Evolutionary conservation across 805 yeast genomes (phyloP).

Genomic region (Metschnikowia corniflorae): DNA sequence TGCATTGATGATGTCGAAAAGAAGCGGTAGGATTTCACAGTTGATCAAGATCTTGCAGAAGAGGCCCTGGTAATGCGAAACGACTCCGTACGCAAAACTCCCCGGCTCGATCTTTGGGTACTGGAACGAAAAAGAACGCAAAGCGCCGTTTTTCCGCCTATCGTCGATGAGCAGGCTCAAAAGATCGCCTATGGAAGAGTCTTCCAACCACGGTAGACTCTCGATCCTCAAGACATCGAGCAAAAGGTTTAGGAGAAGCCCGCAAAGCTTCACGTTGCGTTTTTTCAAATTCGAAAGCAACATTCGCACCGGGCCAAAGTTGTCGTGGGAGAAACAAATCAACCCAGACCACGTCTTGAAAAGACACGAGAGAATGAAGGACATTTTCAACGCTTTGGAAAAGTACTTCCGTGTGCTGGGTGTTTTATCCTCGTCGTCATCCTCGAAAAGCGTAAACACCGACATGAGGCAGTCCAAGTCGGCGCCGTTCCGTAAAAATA

Average conservation of each 20-base stretch:
- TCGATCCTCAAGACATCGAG: slow-evolving; percentile 62
- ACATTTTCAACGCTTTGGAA: slow-evolving; percentile 51
- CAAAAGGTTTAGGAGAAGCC: slow-evolving; percentile 65
- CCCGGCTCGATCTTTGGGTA: slow-evolving; percentile 19
- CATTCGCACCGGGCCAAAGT: slow-evolving; percentile 52
- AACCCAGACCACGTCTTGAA: slow-evolving; percentile 78
- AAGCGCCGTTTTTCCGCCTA: slow-evolving; percentile 2
- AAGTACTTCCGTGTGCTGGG: slow-evolving; percentile 12
- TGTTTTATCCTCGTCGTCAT: slow-evolving; percentile 13
- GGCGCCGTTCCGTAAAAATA: slow-evolving; percentile 52
- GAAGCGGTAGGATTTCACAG: slow-evolving; percentile 49
- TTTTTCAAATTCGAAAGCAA: slow-evolving; percentile 60
- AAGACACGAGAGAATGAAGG: slow-evolving; percentile 55
- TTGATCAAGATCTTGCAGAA: slow-evolving; percentile 51
- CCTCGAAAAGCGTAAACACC: slow-evolving; percentile 63
- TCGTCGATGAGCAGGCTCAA: slow-evolving; percentile 11
- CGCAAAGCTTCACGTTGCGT: slow-evolving; percentile 54
- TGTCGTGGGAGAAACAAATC: slow-evolving; percentile 55
- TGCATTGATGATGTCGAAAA: slow-evolving; percentile 41
- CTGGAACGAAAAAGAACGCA: slow-evolving; percentile 10
- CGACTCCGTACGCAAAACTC: slow-evolving; percentile 40
- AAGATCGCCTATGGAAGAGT: slow-evolving; percentile 13
- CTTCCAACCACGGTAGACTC: slow-evolving; percentile 50
- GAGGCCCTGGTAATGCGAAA: slow-evolving; percentile 66
- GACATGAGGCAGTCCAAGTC: slow-evolving; percentile 63